Conservation (phyloP, 2,329 filamentous ascomycete genomes). For the Claviceps paspali region DNA sequence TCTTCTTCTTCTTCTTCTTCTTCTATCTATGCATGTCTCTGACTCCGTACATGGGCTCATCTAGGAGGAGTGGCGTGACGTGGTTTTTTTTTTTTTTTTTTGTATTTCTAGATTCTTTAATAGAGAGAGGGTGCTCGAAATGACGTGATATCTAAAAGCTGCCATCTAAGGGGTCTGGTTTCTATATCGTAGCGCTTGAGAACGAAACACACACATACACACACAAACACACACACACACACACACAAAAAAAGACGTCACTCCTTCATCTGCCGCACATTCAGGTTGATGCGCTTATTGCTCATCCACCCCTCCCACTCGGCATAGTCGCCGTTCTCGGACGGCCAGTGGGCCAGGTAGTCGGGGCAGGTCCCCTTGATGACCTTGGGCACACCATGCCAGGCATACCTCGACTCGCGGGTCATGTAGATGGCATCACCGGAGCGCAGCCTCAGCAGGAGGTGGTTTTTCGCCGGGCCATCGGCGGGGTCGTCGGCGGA, state of each 20-base stretch:
- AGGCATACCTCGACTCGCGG: slow-evolving; percentile 66
- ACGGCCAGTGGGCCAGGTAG: slow-evolving; percentile 63
- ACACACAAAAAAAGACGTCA: slow-evolving; percentile 11
- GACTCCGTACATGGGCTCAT: too few relatives aligned
- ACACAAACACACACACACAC: too few relatives aligned
- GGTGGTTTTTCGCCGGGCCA: slow-evolving; percentile 35
- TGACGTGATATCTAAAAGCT: too few relatives aligned
- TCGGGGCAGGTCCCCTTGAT: slow-evolving; percentile 63
- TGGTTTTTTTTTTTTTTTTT: not conserved
- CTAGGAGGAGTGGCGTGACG: too few relatives aligned
- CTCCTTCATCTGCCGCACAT: slow-evolving; percentile 75
- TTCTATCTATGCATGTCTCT: too few relatives aligned
- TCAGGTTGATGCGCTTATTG: slow-evolving; percentile 78
- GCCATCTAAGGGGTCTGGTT: too few relatives aligned
- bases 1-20: too few relatives aligned
- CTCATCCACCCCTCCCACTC: slow-evolving; percentile 79
- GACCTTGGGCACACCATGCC: slow-evolving; percentile 90
- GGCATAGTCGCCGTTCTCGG: slow-evolving; percentile 36
- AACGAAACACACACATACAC: too few relatives aligned
- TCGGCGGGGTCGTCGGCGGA: too few relatives aligned
- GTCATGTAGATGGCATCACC: slow-evolving; percentile 90
- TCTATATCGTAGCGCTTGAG: too few relatives aligned
- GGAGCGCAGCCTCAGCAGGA: slow-evolving; percentile 56
- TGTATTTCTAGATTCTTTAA: not conserved
- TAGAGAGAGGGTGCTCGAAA: too few relatives aligned